Percentiles rank a stretch among this genome's conserved stretches.
These are phyloP conservation scores for Kwoniella sp. DNA, from an alignment of 768 basidiomycete species.

Conservation along the genomic window DNA sequence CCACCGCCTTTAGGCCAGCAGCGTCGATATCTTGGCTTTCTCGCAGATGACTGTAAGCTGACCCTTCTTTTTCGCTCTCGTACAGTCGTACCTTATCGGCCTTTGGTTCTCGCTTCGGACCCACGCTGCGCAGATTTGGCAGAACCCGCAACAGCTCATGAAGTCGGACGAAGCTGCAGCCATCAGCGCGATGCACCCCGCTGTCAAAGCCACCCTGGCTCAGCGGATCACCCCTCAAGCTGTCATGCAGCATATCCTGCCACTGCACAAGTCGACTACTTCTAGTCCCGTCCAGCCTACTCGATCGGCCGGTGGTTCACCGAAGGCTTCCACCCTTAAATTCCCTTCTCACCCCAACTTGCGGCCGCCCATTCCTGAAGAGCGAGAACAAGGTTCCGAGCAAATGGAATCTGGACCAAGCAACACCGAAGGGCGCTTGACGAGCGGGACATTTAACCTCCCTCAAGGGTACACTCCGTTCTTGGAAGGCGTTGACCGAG, in stretches of 20 bases:
- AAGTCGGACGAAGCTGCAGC: conserved; percentile 52
- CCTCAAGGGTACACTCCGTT: conserved; percentile 56
- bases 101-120: conserved; percentile 98
- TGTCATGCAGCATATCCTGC: conserved; percentile 51
- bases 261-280: conserved; percentile 40
- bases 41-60: background rate
- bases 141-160: conserved; percentile 72
- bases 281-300: conserved; percentile 49
- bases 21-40: too few relatives aligned
- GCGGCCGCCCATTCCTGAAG: conserved; percentile 1
- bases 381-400: background rate
- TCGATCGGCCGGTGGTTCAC: conserved; percentile 9
- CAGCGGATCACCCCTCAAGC: conserved; percentile 56
- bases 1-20: background rate
- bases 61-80: background rate
- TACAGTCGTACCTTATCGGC: conserved; percentile 91
- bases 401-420: conserved; percentile 31
- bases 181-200: conserved; percentile 46
- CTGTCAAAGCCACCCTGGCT: conserved; percentile 51
- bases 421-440: conserved; percentile 42
- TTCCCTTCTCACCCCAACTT: conserved; percentile 8
- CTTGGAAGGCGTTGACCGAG: conserved; percentile 41
- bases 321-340: conserved; percentile 1
- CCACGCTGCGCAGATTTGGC: conserved; percentile 98
- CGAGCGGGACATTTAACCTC: conserved; percentile 46